Evolutionary conservation across 2,329 filamentous ascomycete genomes (phyloP).

Genomic region (Cladosporium sp.): DNA sequence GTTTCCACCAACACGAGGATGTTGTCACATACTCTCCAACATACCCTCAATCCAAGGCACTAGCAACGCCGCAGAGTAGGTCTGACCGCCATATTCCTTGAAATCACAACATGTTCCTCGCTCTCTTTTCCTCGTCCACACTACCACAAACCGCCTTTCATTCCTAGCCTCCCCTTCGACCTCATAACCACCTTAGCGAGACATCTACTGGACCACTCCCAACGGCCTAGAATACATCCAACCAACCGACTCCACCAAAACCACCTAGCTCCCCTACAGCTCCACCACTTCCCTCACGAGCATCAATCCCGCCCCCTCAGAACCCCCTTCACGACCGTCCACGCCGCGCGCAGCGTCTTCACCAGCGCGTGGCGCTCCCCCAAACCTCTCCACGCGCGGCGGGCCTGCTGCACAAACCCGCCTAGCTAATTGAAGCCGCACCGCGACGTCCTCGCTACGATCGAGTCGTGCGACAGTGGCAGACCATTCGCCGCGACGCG

Average conservation of each 20-base stretch:
- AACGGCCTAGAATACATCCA: conserved; percentile 70
- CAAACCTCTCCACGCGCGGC: conserved; percentile 66
- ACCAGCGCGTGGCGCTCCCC: too few relatives aligned
- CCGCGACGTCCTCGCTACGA: conserved; percentile 57
- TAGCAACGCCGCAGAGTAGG: neutral
- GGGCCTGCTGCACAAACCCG: conserved; percentile 64
- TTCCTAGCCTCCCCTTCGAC: too few relatives aligned
- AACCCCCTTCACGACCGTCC: conserved; percentile 48
- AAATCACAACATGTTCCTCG: neutral
- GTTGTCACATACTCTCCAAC: too few relatives aligned
- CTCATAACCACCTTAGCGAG: too few relatives aligned
- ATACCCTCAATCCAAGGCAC: neutral
- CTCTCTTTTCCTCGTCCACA: neutral
- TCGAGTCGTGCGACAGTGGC: conserved; percentile 75
- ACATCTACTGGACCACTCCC: conserved; percentile 67
- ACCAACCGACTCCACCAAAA: conserved; percentile 77
- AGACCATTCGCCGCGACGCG: conserved; percentile 61
- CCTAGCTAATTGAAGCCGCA: conserved; percentile 65
- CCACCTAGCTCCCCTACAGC: conserved; percentile 67
- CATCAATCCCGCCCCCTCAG: conserved; percentile 24
- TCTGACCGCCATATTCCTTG: neutral
- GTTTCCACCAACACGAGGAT: too few relatives aligned
- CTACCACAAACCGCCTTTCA: neutral
- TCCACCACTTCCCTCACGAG: conserved; percentile 49
- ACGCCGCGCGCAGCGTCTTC: too few relatives aligned